Conservation (phyloP, 805 yeast species). For the Debaryomyces castellii region DNA sequence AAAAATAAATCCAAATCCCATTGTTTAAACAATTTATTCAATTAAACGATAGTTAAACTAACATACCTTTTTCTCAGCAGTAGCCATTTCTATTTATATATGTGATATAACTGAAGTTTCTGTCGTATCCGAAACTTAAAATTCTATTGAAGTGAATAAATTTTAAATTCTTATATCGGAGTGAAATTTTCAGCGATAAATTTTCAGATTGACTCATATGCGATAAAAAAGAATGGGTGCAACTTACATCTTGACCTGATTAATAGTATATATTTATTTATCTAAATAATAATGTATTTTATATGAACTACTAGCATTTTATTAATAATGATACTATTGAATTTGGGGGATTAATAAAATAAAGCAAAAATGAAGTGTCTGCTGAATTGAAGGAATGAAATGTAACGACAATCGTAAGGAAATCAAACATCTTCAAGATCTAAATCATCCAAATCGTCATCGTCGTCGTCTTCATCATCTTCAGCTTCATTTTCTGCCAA, state of each 20-base stretch:
- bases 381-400: not conserved
- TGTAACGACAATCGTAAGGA: not conserved
- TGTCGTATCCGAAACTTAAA: not conserved
- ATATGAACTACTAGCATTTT: too few species aligned
- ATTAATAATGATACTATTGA: too few species aligned
- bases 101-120: not conserved
- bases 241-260: not conserved
- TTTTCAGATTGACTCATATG: not conserved
- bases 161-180: not conserved
- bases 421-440: slow-evolving; percentile 18
- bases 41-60: not conserved
- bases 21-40: not conserved
- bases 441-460: slow-evolving; percentile 33
- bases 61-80: slow-evolving; percentile 7
- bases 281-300: not conserved
- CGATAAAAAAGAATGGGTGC: not conserved
- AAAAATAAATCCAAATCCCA: not conserved
- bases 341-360: too few species aligned
- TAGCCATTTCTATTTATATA: not conserved
- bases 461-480: slow-evolving; percentile 39
- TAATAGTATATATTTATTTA: not conserved
- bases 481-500: slow-evolving; percentile 67
- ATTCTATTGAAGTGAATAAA: not conserved
- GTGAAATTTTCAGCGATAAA: slow-evolving; percentile 1
- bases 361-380: not conserved